Conservation (phyloP, 495 filamentous ascomycete genomes). For the Lichenothelia convexa region DNA sequence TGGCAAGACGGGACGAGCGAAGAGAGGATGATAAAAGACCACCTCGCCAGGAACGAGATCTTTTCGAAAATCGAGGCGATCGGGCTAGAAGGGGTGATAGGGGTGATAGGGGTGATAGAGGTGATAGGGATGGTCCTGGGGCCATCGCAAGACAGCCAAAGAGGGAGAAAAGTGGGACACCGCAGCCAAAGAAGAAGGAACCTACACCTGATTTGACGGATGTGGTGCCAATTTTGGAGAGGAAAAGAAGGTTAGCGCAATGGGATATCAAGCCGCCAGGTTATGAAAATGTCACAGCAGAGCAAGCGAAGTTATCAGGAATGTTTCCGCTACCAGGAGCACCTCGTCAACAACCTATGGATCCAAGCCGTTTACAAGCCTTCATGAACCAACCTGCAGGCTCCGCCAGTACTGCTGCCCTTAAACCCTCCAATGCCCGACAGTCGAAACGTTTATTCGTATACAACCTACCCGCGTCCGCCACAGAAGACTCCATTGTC, state of each 20-base stretch:
- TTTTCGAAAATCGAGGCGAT: slow-evolving; percentile 46
- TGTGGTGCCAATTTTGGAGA: slow-evolving; percentile 53
- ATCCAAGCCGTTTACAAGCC: slow-evolving; percentile 80
- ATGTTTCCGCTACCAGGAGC: slow-evolving; percentile 98
- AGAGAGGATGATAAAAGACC: slow-evolving; percentile 46
- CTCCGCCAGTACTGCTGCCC: slow-evolving; percentile 50
- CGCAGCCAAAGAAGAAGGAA: slow-evolving; percentile 61
- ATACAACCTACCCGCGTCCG: slow-evolving; percentile 53
- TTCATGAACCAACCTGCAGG: slow-evolving; percentile 83
- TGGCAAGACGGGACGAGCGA: slow-evolving; percentile 32
- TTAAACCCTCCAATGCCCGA: slow-evolving; percentile 82
- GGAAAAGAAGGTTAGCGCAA: slow-evolving; percentile 82
- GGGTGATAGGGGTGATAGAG: slow-evolving; percentile 28
- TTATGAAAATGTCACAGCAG: slow-evolving; percentile 96
- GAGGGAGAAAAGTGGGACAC: slow-evolving; percentile 57
- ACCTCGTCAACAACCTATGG: slow-evolving; percentile 89
- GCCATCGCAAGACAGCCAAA: slow-evolving; percentile 33
- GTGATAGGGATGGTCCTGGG: slow-evolving; percentile 19
- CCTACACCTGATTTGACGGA: slow-evolving; percentile 91
- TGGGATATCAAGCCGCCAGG: slow-evolving; percentile 99
- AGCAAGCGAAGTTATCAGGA: slow-evolving; percentile 95
- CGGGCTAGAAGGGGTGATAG: slow-evolving; percentile 45
- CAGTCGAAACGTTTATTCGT: slow-evolving; percentile 83
- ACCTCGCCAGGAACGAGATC: slow-evolving; percentile 39
- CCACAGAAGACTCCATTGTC: slow-evolving; percentile 51